Base-by-base conservation (phyloP, 73 alveolate genomes). In the Paramecium sonneborni region DNA sequence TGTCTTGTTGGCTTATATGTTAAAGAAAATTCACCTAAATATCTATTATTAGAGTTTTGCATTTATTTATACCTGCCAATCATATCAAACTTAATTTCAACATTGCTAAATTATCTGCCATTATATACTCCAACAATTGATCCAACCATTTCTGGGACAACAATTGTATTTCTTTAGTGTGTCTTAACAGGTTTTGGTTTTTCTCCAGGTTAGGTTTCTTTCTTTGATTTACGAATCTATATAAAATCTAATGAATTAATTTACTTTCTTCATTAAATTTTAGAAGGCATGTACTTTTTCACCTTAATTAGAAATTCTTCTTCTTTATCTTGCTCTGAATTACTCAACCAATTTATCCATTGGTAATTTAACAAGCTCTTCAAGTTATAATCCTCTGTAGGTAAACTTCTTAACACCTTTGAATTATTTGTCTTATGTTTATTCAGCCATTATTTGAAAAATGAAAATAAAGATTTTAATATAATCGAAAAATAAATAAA, bases 81-180 rank as follows among this genome's bases (percentile, higher is more conserved):
- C 99, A 97, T 97, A 95, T 97, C 99, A 79, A 98, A 95, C 93
- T 97, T 97, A 94, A 97, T 94, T 95, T 97, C 99, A 92, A 97
- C 97, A 74, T 96, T 93, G 95, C 86, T 93, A 96, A 95, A 97
- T 85, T 91, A 92, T 85, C 95, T 97, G 88, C 99, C 99, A 69
- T 95, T 91, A 96, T 97, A 96, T 74, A 97, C 97, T 87, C 96
- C 99, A 72, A 97, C 97, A 85, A 97, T 95, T 85, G 99, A 93
- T 79, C 98, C 99, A 57, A 97, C 98, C 98, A 97, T 95, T 68
- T 97, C 97, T 35, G 99, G 99, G 92, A 97, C 89, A 48, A 97
- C 97, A 86, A 97, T 95, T 57, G 97, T 88, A 94, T 97, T 95
- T 97, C 99, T 96, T 93, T 96, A 95, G 93, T 97, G 99, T 62